These are phyloP conservation scores for Achaetomium macrosporum DNA, from an alignment of 2,329 filamentous ascomycete species.

Conservation along the genomic window DNA sequence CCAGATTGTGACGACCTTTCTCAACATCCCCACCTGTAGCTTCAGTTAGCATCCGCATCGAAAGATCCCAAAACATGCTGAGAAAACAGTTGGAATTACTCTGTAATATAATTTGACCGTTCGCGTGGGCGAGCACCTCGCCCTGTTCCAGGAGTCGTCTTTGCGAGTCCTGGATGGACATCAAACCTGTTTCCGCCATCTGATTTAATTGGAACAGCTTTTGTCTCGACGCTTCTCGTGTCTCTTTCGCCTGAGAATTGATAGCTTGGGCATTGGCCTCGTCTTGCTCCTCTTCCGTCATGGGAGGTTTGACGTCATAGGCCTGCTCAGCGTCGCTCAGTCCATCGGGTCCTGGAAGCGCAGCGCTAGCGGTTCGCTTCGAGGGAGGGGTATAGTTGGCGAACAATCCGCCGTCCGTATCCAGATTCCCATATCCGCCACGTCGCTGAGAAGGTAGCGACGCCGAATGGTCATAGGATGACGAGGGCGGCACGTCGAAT, in stretches of 20 bases:
- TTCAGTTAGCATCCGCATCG: too few species aligned
- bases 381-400: conserved; percentile 1
- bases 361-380: neutral
- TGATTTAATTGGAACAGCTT: too few species aligned
- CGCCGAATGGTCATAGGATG: conserved; percentile 28
- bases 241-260: conserved; percentile 22
- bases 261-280: conserved; percentile 50
- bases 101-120: too few species aligned
- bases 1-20: too few species aligned
- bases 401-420: conserved; percentile 30
- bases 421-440: conserved; percentile 58
- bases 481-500: conserved; percentile 40
- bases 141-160: too few species aligned
- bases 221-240: neutral
- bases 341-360: neutral
- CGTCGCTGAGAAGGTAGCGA: conserved; percentile 34
- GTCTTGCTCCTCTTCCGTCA: conserved; percentile 73
- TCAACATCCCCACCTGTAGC: too few species aligned
- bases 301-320: neutral
- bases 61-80: too few species aligned
- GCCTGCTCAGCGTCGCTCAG: neutral
- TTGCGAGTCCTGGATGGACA: too few species aligned
- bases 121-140: too few species aligned
- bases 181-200: too few species aligned
- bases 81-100: too few species aligned